Evolutionary conservation across 495 filamentous ascomycete species (phyloP), one percentile per base, ranked within the genome.

Genomic region (Trichocladium uniseriatum): DNA sequence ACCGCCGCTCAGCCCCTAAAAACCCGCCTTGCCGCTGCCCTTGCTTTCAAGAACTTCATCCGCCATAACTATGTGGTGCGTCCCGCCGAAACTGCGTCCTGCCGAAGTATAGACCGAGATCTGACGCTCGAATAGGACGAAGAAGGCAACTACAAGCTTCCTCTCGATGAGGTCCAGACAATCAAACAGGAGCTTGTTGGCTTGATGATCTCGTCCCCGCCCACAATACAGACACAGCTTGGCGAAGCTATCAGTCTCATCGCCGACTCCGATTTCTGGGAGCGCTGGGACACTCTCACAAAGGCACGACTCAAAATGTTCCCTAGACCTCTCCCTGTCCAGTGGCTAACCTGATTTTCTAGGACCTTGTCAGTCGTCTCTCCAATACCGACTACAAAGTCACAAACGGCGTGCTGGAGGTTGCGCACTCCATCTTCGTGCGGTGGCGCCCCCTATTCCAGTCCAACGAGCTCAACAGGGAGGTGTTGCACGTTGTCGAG

Each of bases 31-130:
- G 79, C 92, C n/a, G 85, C 86, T 58, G 88, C 92, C 22, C 75
- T 99, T 39, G 94, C 82, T 71, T 97, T 99, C 77, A 99, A 99
- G 71, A 99, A 99, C 69, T 90, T 91, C 63, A 88, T 99, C 58
- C 85, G 82, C 68, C 77, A 84, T 55, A 92, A 87, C 74, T 97
- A 88, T 79, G 83, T 83, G 19, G 88, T 47, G 32, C 38, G 43
- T 43, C 4, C 31, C 18, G 40, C 31, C 27, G 22, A 27, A 20
- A 32, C n/a, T 21, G 21, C 22, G 8, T 7, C 16, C 8, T n/a
- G 0, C 16, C 11, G 9, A 6, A 28, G 9, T 9, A 31, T 14
- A 1, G 14, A 21, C 14, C 4, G 4, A 1, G 22, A 28, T 21
- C 43, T 38, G 21, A 43, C 27, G 5, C 18, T 22, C 1, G 15